Evolutionary conservation across 805 yeast genomes (phyloP).

Genomic region (Starmerella tilneyi): DNA sequence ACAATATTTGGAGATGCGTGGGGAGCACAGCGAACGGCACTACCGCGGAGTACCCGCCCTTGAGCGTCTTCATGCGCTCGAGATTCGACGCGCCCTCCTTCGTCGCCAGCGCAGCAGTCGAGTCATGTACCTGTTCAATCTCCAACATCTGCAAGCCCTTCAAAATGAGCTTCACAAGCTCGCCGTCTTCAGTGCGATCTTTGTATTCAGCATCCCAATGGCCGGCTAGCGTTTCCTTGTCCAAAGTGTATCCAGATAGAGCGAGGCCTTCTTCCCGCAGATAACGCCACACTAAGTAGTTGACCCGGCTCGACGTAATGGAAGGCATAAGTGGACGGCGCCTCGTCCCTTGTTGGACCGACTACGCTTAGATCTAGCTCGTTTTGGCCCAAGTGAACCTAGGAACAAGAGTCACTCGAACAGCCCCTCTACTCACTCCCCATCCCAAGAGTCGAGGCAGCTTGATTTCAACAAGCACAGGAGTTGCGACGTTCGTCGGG

Average conservation of each 20-base stretch:
- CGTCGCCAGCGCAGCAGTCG: not conserved
- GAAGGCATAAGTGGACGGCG: conserved; percentile 9
- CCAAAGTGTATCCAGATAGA: conserved; percentile 68
- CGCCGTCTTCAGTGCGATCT: conserved; percentile 58
- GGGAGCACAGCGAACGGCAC: not conserved
- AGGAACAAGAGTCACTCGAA: not conserved
- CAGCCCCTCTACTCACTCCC: too few relatives aligned
- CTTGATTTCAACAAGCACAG: too few relatives aligned
- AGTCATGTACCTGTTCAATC: conserved; percentile 40
- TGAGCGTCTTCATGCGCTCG: not conserved
- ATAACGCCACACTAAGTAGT: conserved; percentile 87
- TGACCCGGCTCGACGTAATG: conserved; percentile 68
- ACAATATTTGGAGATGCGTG: not conserved
- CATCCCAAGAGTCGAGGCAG: too few relatives aligned
- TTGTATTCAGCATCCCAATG: conserved; percentile 43
- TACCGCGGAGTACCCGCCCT: not conserved
- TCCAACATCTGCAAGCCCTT: conserved; percentile 74
- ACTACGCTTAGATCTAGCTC: not conserved
- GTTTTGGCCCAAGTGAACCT: not conserved
- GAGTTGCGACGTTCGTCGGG: too few relatives aligned
- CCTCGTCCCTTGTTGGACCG: not conserved
- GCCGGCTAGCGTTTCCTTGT: conserved; percentile 58
- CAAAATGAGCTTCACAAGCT: conserved; percentile 71
- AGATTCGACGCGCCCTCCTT: not conserved
- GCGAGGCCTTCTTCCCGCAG: conserved; percentile 64